Evolutionary conservation across 805 yeast species (phyloP).

Genomic region (Zygoascus bituminiphila): DNA sequence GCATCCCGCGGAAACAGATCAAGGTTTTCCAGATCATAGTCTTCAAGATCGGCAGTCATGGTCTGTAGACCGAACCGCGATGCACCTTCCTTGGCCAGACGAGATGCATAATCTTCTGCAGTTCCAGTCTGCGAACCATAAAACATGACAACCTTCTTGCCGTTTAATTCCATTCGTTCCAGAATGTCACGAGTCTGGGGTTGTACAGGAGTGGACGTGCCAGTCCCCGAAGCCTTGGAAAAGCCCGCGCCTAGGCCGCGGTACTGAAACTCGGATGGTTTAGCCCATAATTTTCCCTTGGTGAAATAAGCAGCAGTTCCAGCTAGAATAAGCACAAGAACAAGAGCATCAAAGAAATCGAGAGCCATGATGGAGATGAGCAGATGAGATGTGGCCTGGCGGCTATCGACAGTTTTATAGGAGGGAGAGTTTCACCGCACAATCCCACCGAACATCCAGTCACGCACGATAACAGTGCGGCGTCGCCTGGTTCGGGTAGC

Average conservation of each 20-base stretch:
- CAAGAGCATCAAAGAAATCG: slow-evolving; percentile 65
- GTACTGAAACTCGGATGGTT: slow-evolving; percentile 17
- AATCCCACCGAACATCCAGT: too few relatives aligned
- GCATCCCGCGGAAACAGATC: slow-evolving; percentile 51
- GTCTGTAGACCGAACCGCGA: slow-evolving; percentile 73
- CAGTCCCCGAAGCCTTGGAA: slow-evolving; percentile 9
- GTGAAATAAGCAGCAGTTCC: slow-evolving; percentile 61
- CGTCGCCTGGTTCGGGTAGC: background rate
- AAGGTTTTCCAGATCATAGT: slow-evolving; percentile 74
- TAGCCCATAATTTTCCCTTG: slow-evolving; percentile 47
- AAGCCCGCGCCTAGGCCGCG: slow-evolving; percentile 16
- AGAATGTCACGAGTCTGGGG: slow-evolving; percentile 25
- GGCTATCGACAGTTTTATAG: too few relatives aligned
- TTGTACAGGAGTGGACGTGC: slow-evolving; percentile 2
- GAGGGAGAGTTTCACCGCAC: too few relatives aligned
- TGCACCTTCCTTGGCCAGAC: slow-evolving; percentile 81
- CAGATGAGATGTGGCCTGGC: too few relatives aligned
- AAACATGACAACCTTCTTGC: slow-evolving; percentile 70
- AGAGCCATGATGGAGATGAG: slow-evolving; percentile 25
- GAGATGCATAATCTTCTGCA: slow-evolving; percentile 92
- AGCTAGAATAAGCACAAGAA: slow-evolving; percentile 55
- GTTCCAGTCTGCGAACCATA: slow-evolving; percentile 98
- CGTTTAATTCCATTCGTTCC: slow-evolving; percentile 40
- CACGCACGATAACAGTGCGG: background rate
- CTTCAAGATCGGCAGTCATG: slow-evolving; percentile 82